Conservation (phyloP, 2,329 filamentous ascomycete species). For the Fusarium sp. region DNA sequence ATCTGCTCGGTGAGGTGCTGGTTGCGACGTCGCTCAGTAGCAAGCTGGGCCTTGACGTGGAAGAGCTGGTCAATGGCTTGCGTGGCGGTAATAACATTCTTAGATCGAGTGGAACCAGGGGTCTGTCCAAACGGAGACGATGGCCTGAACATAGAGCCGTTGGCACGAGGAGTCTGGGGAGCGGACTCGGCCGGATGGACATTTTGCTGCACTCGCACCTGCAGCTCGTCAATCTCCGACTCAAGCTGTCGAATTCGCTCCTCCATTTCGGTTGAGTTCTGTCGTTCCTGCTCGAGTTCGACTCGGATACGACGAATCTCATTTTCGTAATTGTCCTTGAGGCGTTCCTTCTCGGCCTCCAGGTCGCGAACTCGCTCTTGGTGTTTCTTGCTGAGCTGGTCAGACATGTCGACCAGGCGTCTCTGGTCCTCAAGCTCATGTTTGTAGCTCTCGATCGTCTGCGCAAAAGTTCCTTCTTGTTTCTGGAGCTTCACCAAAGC, state of each 20-base stretch:
- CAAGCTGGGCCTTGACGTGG: slow-evolving; percentile 80
- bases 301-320: slow-evolving; percentile 69
- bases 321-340: slow-evolving; percentile 77
- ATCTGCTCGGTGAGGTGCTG: slow-evolving; percentile 83
- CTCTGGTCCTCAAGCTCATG: slow-evolving; percentile 87
- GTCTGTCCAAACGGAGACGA: slow-evolving; percentile 73
- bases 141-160: slow-evolving; percentile 69
- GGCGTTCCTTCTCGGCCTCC: slow-evolving; percentile 71
- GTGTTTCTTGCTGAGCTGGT: slow-evolving; percentile 81
- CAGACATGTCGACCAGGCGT: slow-evolving; percentile 86
- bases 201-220: slow-evolving; percentile 63
- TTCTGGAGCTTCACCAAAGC: slow-evolving; percentile 86
- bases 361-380: slow-evolving; percentile 80
- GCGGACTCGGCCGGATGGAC: slow-evolving; percentile 61
- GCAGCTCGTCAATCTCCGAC: slow-evolving; percentile 68
- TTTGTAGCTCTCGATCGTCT: slow-evolving; percentile 88
- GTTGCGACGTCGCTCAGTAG: slow-evolving; percentile 80
- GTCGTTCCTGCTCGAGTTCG: slow-evolving; percentile 71
- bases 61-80: slow-evolving; percentile 77
- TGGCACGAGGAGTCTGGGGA: slow-evolving; percentile 74
- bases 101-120: slow-evolving; percentile 70
- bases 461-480: slow-evolving; percentile 85
- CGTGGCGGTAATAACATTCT: slow-evolving; percentile 71
- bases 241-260: slow-evolving; percentile 67
- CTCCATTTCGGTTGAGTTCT: slow-evolving; percentile 62